Evolutionary conservation across 371 early-diverging fungal genomes (phyloP).

Genomic region (Coemansia linderi): DNA sequence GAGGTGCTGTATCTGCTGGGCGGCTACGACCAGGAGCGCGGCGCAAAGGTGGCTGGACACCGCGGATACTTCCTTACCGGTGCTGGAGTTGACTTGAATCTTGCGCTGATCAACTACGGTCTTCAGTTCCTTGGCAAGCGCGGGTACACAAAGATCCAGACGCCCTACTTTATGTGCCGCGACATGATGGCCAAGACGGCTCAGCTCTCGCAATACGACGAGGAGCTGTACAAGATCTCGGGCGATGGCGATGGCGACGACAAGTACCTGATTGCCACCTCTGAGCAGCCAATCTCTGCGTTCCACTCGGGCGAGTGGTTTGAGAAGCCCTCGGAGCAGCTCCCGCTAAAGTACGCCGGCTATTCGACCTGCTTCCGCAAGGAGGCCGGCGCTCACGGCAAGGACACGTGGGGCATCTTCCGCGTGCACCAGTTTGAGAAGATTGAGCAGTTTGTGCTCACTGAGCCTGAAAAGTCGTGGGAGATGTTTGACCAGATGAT

Average conservation of each 20-base stretch:
- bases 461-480: constrained; percentile 97
- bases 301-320: constrained; percentile 98
- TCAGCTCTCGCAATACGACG: constrained; percentile 98
- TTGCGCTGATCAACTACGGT: constrained; percentile 97
- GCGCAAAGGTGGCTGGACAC: constrained; percentile 97
- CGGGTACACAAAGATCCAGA: constrained; percentile 95
- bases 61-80: constrained; percentile 98
- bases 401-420: constrained; percentile 99
- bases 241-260: constrained; percentile 92
- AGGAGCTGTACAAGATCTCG: constrained; percentile 96
- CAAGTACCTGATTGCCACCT: constrained; percentile 99
- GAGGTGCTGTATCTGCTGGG: constrained; percentile 90
- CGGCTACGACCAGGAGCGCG: constrained; percentile 93
- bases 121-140: constrained; percentile 88
- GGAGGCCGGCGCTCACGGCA: constrained; percentile 99
- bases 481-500: constrained; percentile 99
- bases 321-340: constrained; percentile 83
- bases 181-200: constrained; percentile 99
- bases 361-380: constrained; percentile 99
- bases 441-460: constrained; percentile 99
- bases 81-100: constrained; percentile 94
- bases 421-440: constrained; percentile 99
- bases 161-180: constrained; percentile 98
- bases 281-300: constrained; percentile 99
- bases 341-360: constrained; percentile 97